Conservation (phyloP, 306 rosid species). For the Malus sylvestris region DNA sequence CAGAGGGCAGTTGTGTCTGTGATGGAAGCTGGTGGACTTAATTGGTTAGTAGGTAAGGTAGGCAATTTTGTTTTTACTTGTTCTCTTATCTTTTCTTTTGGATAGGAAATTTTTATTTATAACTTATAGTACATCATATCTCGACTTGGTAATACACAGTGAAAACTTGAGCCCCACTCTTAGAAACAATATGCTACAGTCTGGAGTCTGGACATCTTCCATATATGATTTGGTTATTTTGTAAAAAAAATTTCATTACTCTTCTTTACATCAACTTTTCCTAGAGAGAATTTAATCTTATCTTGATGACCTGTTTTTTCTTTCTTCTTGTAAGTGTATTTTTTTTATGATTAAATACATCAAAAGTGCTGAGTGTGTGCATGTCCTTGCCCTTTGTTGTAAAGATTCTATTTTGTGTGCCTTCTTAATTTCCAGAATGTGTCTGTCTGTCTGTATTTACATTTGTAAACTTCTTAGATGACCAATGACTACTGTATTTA, state of each 20-base stretch:
- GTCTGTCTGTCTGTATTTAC: not conserved
- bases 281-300: not conserved
- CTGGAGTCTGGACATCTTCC: not conserved
- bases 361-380: not conserved
- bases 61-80: conserved; percentile 36
- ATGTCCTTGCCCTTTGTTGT: not conserved
- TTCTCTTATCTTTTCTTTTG: not conserved
- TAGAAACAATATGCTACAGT: not conserved
- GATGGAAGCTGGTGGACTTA: conserved; percentile 99
- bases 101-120: not conserved
- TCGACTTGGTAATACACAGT: not conserved
- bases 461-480: not conserved
- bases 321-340: not conserved
- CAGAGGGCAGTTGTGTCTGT: conserved; percentile 85
- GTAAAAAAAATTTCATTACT: not conserved
- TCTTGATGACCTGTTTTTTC: not conserved
- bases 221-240: not conserved
- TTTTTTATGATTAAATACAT: not conserved
- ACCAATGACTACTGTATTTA: not conserved
- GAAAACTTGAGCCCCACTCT: not conserved
- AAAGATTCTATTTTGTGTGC: not conserved
- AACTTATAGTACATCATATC: not conserved
- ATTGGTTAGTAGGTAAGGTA: conserved; percentile 99
- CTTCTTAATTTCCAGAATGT: not conserved
- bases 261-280: not conserved